A percentile compares a stretch with the other conserved stretches of the same genome.
Conservation (phyloP, 1,139 yeast genomes). For the Pichia sp. region DNA sequence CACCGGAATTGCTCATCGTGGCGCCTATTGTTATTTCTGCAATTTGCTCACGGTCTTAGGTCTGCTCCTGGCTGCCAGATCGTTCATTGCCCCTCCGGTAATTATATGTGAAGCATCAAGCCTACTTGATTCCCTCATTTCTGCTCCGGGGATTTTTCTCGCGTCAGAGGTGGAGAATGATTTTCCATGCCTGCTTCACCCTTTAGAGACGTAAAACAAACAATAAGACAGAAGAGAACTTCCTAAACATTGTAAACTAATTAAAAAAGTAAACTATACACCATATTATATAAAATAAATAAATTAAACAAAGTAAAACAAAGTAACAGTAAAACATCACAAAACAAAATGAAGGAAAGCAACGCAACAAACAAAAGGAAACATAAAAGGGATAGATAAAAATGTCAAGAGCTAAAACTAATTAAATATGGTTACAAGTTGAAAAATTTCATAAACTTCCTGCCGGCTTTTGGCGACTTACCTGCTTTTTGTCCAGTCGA, state of each 20-base stretch:
- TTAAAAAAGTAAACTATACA: background rate
- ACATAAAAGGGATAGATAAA: background rate
- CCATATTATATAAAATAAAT: background rate
- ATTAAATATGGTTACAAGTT: constrained; percentile 19
- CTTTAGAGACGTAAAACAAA: background rate
- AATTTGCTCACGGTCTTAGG: background rate
- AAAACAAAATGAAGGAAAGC: background rate
- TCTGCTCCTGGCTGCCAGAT: background rate
- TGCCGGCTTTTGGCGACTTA: constrained; percentile 11
- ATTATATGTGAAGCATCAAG: background rate
- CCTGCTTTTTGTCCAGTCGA: background rate
- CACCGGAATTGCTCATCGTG: background rate
- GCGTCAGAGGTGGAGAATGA: background rate
- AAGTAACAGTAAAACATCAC: background rate
- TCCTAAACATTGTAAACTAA: background rate
- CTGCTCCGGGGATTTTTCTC: background rate
- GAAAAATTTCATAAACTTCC: constrained; percentile 27
- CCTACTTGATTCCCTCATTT: background rate
- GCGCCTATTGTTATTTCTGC: background rate
- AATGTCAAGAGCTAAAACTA: background rate
- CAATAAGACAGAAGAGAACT: background rate
- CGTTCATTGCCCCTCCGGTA: background rate
- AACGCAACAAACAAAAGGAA: constrained; percentile 1
- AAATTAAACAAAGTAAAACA: background rate
- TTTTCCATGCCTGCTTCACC: background rate